phyloP scores from a whole-genome alignment of 495 filamentous ascomycete genomes.

The Lineolata rhizophorae region DNA sequence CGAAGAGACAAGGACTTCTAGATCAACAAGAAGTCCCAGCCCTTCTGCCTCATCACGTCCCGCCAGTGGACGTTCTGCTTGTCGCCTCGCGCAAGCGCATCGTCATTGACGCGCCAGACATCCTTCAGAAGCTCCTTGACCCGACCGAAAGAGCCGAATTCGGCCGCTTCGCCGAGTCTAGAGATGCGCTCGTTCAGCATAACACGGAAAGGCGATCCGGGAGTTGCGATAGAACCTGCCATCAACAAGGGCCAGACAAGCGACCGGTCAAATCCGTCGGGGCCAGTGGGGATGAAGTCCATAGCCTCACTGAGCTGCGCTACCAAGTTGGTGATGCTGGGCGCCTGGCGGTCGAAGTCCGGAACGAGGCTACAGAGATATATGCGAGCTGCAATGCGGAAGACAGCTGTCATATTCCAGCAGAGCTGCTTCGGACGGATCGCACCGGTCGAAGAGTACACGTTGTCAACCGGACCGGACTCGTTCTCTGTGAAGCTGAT shows the following conservation, averaged over 20 bases:
- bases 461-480: slow-evolving; percentile 10
- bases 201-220: slow-evolving; percentile 46
- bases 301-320: slow-evolving; percentile 47
- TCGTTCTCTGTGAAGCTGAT: slow-evolving; percentile 53
- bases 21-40: slow-evolving; percentile 84
- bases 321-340: slow-evolving; percentile 50
- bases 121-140: slow-evolving; percentile 59
- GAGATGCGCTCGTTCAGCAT: slow-evolving; percentile 51
- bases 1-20: slow-evolving; percentile 23
- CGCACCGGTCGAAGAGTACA: slow-evolving; percentile 35
- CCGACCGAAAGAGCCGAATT: slow-evolving; percentile 70
- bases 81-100: slow-evolving; percentile 21
- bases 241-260: slow-evolving; percentile 87
- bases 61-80: slow-evolving; percentile 68
- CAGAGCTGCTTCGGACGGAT: slow-evolving; percentile 61
- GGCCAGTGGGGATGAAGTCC: slow-evolving; percentile 58
- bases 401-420: slow-evolving; percentile 70
- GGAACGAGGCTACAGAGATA: slow-evolving; percentile 89
- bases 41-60: slow-evolving; percentile 79
- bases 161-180: slow-evolving; percentile 49
- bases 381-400: slow-evolving; percentile 80
- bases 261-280: slow-evolving; percentile 67
- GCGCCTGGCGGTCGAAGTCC: slow-evolving; percentile 51
- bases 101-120: slow-evolving; percentile 58
- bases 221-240: slow-evolving; percentile 49